Base-by-base conservation (phyloP, 129 eudicot species). In the Smallanthus sonchifolius region DNA sequence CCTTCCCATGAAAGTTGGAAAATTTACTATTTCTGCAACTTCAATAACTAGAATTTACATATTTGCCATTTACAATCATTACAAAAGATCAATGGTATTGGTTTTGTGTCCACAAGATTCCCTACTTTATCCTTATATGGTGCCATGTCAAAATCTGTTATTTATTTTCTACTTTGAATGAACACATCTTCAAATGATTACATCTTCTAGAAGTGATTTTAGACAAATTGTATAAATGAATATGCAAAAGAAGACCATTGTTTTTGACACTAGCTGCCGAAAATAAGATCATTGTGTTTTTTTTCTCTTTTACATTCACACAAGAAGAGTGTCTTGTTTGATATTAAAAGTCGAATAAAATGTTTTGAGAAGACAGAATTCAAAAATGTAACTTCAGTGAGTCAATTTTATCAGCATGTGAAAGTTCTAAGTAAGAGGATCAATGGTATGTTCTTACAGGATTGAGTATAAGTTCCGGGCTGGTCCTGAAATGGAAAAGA, bases 381-480 rank as follows among this genome's bases (percentile, higher is more conserved):
- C 20, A 7, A 24, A 56, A 9, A 20, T 10, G 5, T 56, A 19
- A 45, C 11, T 24, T 19, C 63, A 24, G 24, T 14, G 36, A 8
- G 35, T 24, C 36, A 56, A 51, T 51, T 51, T 24, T 56, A 57
- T 57, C 37, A 57, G 30, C 52, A 61, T 2, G 60, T 44, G 44
- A n/a, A 7, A 61, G 78, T 30, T 45, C 60, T 60, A 74, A 74
- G 36, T 10, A 7, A 73, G 15, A 73, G 56, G 55, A 64, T 54
- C 69, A 69, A 82, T 11, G 64, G 63, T 57, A 0, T 67, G 52
- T 61, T 73, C 96, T 90, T 87, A 93, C 98, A 79, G 96, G 87
- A 83, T 92, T 93, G 69, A 93, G 91, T 66, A 92, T 85, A 75
- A 93, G 98, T 82, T 93, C 98, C 6, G 95, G 92, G 82, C 98